A percentile compares a stretch with the other conserved stretches of the same genome.
These are phyloP conservation scores for Cadophora luteo-olivacea DNA, from an alignment of 2,329 filamentous ascomycete genomes.

Conservation along the genomic window DNA sequence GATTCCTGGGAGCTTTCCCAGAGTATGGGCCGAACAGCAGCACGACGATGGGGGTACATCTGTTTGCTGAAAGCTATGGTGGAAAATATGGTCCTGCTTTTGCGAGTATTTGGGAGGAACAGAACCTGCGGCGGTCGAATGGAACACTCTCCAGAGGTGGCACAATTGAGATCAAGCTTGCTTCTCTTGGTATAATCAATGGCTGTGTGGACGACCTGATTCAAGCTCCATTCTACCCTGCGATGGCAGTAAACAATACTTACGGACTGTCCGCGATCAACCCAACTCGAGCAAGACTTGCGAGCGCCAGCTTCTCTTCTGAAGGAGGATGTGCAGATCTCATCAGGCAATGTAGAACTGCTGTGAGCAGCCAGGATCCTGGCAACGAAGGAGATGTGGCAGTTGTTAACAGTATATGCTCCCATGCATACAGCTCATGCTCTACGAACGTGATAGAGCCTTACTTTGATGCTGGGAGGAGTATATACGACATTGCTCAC, in stretches of 20 bases:
- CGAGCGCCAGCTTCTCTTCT: conserved; percentile 53
- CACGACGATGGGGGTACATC: conserved; percentile 60
- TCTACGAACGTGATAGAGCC: conserved; percentile 45
- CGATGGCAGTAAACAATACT: conserved; percentile 67
- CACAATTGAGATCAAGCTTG: conserved; percentile 65
- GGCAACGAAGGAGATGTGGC: conserved; percentile 48
- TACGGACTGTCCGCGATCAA: conserved; percentile 67
- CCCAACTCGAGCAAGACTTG: conserved; percentile 54
- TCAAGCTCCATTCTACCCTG: conserved; percentile 63
- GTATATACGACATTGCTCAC: conserved; percentile 47
- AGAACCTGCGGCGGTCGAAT: conserved; percentile 63
- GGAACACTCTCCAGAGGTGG: conserved; percentile 55
- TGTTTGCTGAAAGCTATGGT: conserved; percentile 74
- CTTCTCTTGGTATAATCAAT: conserved; percentile 73
- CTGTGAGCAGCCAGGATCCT: conserved; percentile 50
- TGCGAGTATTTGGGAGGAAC: conserved; percentile 62
- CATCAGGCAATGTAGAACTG: conserved; percentile 58
- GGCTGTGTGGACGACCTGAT: conserved; percentile 71
- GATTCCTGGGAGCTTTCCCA: conserved; percentile 64
- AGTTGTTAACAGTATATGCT: conserved; percentile 46
- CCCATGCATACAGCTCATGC: conserved; percentile 45
- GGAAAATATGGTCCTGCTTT: conserved; percentile 74
- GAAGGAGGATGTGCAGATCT: conserved; percentile 59
- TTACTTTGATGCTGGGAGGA: conserved; percentile 44
- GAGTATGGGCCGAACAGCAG: conserved; percentile 62